A percentile compares a stretch with the other conserved stretches of the same genome.
Conservation (phyloP, 257 asterid genomes). For the Ligustrum vulgare region DNA sequence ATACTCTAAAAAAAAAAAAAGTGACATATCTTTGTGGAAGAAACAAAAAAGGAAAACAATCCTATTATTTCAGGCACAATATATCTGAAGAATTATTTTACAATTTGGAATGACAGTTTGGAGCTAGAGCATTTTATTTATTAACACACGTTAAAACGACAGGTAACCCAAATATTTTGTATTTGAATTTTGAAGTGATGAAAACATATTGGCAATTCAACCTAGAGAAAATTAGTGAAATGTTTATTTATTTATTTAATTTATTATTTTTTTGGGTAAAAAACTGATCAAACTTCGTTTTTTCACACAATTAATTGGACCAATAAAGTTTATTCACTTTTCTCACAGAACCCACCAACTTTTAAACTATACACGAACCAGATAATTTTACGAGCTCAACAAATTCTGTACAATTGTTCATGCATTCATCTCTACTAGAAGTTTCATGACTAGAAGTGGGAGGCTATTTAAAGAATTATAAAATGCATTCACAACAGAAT, state of each 20-base stretch:
- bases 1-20: no score
- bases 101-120: conserved; percentile 20
- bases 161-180: neutral
- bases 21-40: no score
- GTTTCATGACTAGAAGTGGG: neutral
- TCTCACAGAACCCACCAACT: no score
- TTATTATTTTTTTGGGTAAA: no score
- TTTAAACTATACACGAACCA: no score
- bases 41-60: no score
- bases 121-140: neutral
- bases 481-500: neutral
- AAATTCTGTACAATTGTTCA: neutral
- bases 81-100: neutral
- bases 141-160: conserved; percentile 19
- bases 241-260: no score
- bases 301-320: no score
- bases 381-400: no score
- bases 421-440: neutral
- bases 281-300: no score
- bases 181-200: neutral
- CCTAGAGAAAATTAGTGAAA: no score
- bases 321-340: no score
- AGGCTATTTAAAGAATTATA: neutral
- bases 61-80: neutral
- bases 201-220: neutral